Evolutionary conservation across 2,329 filamentous ascomycete species (phyloP), one percentile per base, ranked within the genome.

Genomic region (Mollisiaceae sp.): DNA sequence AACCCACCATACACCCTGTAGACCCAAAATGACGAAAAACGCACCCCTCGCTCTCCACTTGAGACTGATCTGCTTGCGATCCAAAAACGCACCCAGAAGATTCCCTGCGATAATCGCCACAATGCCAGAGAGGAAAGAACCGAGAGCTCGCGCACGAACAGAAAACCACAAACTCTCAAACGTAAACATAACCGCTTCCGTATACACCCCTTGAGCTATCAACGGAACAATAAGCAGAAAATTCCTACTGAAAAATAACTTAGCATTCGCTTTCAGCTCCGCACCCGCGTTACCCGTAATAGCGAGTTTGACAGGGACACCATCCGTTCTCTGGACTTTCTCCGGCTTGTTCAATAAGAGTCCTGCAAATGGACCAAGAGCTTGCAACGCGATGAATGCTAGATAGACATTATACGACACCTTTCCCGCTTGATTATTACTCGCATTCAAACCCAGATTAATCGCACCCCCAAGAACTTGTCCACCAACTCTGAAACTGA

Each of bases 401-500:
- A 90, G 77, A 68, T 87, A 92, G 0, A 92, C 89, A 0, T 83
- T 84, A 68, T 91, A 91, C 0, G 87, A 90, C 0, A 92, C 88
- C 57, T 87, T 85, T 0, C 89, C 90, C 0, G 85, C 86, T 60
- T 83, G 73, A 66, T 83, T 79, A 0, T 83, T 79, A 43, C 86
- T 73, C 0, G 81, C 81, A 70, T 92, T 92, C 12, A 92, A 76
- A 0, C 88, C 88, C 0, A 93, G 78, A 57, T 91, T 92, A 73
- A 93, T 88, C 0, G 89, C 88, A 12, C 90, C 90, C 1, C 90
- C 90, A 0, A 92, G 77, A 15, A 92, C 88, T 74, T 91, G 89
- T 0, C 90, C 90, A 1, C 81, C 79, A 1, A 90, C 81, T 0
- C 82, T 79, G 68, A 79, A 85, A 0, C 79, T 82, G 4, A 92